These are phyloP conservation scores for Neonectria neomacrospora DNA, from an alignment of 2,329 filamentous ascomycete genomes.

Conservation along the genomic window DNA sequence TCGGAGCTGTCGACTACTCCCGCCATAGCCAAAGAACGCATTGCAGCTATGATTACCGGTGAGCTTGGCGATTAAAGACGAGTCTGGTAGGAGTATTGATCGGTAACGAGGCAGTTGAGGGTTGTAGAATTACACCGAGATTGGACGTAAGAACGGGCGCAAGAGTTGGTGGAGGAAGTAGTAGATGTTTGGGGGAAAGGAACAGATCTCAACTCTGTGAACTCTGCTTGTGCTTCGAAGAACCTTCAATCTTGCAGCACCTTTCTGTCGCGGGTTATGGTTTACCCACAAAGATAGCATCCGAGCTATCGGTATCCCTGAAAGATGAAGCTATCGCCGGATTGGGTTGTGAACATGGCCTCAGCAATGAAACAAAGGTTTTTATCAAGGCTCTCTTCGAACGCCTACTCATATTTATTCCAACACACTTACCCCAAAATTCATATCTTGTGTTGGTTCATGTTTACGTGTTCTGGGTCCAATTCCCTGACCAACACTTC, in stretches of 20 bases:
- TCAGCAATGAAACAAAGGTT: background rate
- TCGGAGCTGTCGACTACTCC: background rate
- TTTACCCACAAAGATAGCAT: background rate
- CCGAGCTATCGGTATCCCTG: background rate
- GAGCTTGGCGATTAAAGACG: background rate
- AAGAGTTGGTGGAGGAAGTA: background rate
- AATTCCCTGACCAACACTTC: background rate
- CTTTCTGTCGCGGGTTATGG: background rate
- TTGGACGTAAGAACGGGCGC: background rate
- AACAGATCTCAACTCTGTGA: background rate
- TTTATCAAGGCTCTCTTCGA: rapidly evolving
- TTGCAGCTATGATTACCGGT: background rate
- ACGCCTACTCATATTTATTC: no score
- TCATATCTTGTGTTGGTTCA: no score
- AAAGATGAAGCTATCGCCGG: slow-evolving; percentile 10
- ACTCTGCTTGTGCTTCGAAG: background rate
- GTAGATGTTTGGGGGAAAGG: background rate
- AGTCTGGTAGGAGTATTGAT: background rate
- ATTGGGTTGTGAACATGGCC: background rate
- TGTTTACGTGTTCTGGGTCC: no score
- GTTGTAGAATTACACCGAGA: background rate
- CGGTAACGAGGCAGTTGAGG: background rate
- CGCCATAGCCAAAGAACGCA: background rate
- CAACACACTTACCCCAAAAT: background rate
- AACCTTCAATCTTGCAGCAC: background rate